A percentile compares a stretch with the other conserved stretches of the same genome.
These are phyloP conservation scores for Flaveria ramosissima DNA, from an alignment of 129 eudicot genomes.

Conservation along the genomic window DNA sequence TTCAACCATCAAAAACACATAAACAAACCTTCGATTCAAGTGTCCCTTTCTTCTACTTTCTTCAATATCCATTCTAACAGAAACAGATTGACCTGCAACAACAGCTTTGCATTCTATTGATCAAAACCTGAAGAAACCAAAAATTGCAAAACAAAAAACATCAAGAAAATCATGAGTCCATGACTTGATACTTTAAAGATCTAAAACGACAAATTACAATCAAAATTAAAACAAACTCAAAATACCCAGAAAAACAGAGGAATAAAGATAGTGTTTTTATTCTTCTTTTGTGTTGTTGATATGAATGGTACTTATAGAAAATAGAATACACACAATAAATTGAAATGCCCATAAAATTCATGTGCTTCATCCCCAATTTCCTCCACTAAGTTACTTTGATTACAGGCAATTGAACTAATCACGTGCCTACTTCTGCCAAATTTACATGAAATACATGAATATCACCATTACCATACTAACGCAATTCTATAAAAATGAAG, in stretches of 20 bases:
- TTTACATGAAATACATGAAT: conserved; percentile 33
- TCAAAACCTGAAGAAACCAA: conserved; percentile 29
- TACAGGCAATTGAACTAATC: conserved; percentile 37
- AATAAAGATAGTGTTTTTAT: not conserved
- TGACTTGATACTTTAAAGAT: not conserved
- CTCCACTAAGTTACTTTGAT: conserved; percentile 30
- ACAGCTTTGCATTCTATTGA: conserved; percentile 27
- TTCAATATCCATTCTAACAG: conserved; percentile 35
- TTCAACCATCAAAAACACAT: not conserved
- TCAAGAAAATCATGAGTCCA: conserved; percentile 16
- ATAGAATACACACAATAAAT: conserved; percentile 25
- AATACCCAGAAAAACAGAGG: conserved; percentile 20
- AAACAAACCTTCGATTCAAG: conserved; percentile 25
- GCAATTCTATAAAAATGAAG: not conserved
- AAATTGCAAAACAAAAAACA: conserved; percentile 11
- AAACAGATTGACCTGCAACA: conserved; percentile 28
- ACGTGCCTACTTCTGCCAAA: conserved; percentile 36
- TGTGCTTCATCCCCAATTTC: conserved; percentile 35
- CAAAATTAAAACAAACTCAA: not conserved
- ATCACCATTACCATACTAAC: conserved; percentile 8
- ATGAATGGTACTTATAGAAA: conserved; percentile 29
- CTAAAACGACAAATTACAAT: not conserved
- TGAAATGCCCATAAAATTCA: conserved; percentile 30
- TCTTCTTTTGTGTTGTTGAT: not conserved
- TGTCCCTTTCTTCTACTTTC: conserved; percentile 34